phyloP scores from a whole-genome alignment of 192 early-diverging fungal genomes.

The Backusella mclennaniae region DNA sequence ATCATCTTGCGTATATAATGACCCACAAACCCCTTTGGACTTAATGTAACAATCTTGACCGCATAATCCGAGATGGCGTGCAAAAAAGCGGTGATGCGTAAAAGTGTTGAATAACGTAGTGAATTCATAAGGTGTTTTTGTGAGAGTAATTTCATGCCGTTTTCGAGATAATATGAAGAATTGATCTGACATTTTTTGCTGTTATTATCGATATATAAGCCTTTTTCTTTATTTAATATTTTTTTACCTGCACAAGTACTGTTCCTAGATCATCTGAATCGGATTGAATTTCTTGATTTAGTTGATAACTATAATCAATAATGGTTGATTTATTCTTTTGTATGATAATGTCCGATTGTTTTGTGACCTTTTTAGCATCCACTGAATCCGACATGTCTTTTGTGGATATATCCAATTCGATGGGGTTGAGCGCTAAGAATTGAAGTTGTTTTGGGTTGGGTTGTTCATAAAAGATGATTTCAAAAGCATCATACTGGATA shows the following conservation, averaged over 20 bases:
- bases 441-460: slow-evolving; percentile 59
- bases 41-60: neutral
- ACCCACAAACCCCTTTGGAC: slow-evolving; percentile 12
- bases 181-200: slow-evolving; percentile 49
- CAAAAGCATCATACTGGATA: slow-evolving; percentile 19
- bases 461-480: slow-evolving; percentile 58
- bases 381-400: slow-evolving; percentile 5
- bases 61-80: neutral
- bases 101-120: neutral
- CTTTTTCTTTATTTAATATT: neutral
- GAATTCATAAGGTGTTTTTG: neutral
- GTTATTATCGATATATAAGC: neutral
- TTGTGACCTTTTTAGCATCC: neutral
- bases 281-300: neutral
- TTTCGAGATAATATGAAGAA: slow-evolving; percentile 56
- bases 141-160: slow-evolving; percentile 36
- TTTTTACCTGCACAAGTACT: slow-evolving; percentile 52
- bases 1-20: slow-evolving; percentile 21
- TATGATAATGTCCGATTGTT: neutral
- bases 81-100: neutral
- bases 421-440: slow-evolving; percentile 64
- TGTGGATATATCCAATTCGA: slow-evolving; percentile 62
- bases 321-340: slow-evolving; percentile 35
- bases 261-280: slow-evolving; percentile 29
- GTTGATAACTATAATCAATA: slow-evolving; percentile 23